Conservation (phyloP, 2,329 filamentous ascomycete species). For the Talaromyces islandicus region DNA sequence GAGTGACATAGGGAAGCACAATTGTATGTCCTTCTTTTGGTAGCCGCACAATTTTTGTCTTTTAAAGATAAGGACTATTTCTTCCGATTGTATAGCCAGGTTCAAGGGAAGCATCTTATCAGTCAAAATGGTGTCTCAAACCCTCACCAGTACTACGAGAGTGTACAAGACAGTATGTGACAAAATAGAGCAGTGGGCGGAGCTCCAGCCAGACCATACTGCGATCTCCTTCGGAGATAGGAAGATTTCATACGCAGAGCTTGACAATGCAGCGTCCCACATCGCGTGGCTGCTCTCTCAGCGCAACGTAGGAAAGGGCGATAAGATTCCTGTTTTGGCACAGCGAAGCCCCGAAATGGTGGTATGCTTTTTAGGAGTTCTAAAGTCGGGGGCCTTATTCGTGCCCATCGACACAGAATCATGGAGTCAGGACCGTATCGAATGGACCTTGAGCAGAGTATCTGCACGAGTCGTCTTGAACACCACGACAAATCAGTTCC, state of each 20-base stretch:
- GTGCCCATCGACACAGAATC: conserved; percentile 1
- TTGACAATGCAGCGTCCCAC: background rate
- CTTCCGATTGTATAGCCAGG: background rate
- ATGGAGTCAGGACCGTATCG: background rate
- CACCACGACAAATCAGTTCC: background rate
- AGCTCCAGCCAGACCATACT: background rate
- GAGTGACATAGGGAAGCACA: background rate
- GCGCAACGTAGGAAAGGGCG: background rate
- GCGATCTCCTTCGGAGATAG: background rate
- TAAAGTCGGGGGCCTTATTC: background rate
- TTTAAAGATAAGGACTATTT: background rate
- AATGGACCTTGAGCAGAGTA: background rate
- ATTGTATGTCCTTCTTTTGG: background rate
- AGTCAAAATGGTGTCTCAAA: background rate
- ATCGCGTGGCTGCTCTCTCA: background rate
- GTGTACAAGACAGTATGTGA: background rate
- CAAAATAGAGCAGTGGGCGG: background rate
- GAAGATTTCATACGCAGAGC: background rate
- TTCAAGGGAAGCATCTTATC: background rate
- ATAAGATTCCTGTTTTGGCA: background rate
- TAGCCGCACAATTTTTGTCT: background rate
- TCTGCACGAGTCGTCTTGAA: background rate
- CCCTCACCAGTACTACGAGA: background rate
- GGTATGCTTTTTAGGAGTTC: background rate
- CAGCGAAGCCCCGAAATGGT: background rate